Percentiles rank a stretch among this genome's conserved stretches.
phyloP scores from a whole-genome alignment of 495 filamentous ascomycete species.

The Schizothecium vesticola region DNA sequence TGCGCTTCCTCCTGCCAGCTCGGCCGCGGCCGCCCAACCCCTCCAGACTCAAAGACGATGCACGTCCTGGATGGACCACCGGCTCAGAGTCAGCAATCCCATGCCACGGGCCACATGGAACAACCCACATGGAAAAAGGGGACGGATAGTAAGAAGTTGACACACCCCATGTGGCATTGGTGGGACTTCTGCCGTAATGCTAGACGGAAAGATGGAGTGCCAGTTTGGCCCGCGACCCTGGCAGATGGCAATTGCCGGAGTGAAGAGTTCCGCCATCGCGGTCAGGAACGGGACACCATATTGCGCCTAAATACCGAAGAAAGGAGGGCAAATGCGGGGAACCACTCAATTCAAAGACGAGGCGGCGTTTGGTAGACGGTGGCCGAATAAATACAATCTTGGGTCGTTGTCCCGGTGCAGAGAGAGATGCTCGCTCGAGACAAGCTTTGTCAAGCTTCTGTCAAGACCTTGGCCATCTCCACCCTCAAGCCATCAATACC shows the following conservation, averaged over 20 bases:
- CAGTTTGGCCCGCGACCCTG: not conserved
- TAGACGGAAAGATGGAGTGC: not conserved
- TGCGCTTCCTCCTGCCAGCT: not conserved
- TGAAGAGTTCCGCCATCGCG: conserved; percentile 2
- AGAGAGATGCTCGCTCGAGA: not conserved
- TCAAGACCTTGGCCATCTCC: not conserved
- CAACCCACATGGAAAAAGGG: not conserved
- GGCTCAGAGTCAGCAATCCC: not conserved
- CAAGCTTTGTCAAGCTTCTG: conserved; percentile 4
- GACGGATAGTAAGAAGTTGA: not conserved
- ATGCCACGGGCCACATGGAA: not conserved
- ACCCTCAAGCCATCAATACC: not conserved
- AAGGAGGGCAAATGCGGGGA: not conserved
- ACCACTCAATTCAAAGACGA: not conserved
- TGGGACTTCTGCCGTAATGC: not conserved
- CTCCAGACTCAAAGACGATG: not conserved
- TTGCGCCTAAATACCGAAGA: conserved; percentile 10
- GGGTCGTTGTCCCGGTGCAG: not conserved
- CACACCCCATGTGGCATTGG: not conserved
- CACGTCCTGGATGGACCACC: not conserved
- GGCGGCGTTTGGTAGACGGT: not conserved
- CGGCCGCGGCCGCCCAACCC: not conserved
- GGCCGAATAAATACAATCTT: not conserved
- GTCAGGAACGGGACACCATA: not conserved
- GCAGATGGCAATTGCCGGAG: conserved; percentile 2